A percentile compares a stretch with the other conserved stretches of the same genome.
phyloP scores from a whole-genome alignment of 2,329 filamentous ascomycete genomes.

The Fusarium sp. region DNA sequence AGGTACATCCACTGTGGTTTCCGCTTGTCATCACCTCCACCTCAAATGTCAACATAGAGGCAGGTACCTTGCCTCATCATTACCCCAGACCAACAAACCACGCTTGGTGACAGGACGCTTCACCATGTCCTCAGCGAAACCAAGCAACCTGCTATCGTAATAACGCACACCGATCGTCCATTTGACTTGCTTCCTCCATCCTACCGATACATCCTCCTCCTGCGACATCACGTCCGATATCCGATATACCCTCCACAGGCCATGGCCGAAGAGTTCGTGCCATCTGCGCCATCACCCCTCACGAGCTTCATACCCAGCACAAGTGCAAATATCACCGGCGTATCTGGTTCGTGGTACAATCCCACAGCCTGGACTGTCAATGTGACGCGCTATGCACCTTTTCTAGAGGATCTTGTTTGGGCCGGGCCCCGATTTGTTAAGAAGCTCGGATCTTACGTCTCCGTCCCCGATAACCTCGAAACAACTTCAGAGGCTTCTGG shows the following conservation, averaged over 20 bases:
- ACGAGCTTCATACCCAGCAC: conserved; percentile 38
- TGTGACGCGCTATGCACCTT: conserved; percentile 72
- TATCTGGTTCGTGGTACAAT: conserved; percentile 64
- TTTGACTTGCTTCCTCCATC: conserved; percentile 6
- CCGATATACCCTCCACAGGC: conserved; percentile 17
- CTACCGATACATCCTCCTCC: neutral
- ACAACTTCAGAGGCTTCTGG: conserved; percentile 59
- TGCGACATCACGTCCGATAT: conserved; percentile 18
- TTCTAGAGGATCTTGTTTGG: conserved; percentile 77
- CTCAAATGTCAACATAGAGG: conserved; percentile 28
- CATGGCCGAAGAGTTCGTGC: conserved; percentile 46
- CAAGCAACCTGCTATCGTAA: conserved; percentile 29
- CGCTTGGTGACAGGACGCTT: conserved; percentile 34
- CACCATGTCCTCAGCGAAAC: conserved; percentile 43
- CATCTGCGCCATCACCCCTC: conserved; percentile 38
- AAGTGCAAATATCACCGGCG: conserved; percentile 22
- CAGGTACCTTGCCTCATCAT: conserved; percentile 30
- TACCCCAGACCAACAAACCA: conserved; percentile 31
- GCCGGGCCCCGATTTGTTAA: conserved; percentile 79
- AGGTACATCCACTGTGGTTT: conserved; percentile 15
- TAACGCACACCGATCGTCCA: conserved; percentile 4
- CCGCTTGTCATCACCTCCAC: conserved; percentile 17
- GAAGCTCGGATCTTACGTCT: conserved; percentile 75
- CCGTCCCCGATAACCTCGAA: conserved; percentile 72
- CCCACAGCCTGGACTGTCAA: conserved; percentile 71